phyloP scores from a whole-genome alignment of 2,329 filamentous ascomycete genomes.

The Claviceps quebecensis region DNA sequence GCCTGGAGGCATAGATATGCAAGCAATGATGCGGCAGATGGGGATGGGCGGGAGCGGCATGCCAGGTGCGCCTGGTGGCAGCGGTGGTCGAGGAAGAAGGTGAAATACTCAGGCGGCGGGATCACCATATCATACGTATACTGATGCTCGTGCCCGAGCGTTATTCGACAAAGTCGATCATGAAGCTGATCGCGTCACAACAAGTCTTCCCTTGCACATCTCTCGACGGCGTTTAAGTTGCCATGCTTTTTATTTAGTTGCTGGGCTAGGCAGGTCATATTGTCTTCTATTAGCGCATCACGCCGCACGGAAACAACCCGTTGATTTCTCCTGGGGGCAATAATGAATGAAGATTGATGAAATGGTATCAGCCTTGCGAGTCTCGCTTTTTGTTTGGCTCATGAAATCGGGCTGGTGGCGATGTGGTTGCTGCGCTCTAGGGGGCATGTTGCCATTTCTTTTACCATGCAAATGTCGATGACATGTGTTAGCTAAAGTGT shows the following conservation, averaged over 20 bases:
- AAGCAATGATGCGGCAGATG: conserved; percentile 66
- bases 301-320: neutral
- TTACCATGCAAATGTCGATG: neutral
- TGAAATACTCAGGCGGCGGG: neutral
- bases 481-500: neutral
- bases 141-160: neutral
- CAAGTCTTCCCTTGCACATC: neutral
- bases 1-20: conserved; percentile 62
- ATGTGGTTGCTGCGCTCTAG: no score
- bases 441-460: neutral
- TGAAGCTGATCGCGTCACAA: neutral
- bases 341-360: neutral
- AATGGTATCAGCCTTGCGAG: no score
- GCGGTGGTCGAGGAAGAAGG: conserved; percentile 19
- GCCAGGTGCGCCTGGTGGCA: conserved; percentile 13
- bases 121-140: neutral
- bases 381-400: no score
- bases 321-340: neutral
- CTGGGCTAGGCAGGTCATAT: neutral
- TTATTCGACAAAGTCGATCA: neutral
- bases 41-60: conserved; percentile 33
- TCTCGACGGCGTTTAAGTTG: neutral
- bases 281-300: neutral
- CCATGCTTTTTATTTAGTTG: neutral
- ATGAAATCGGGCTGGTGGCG: no score